Evolutionary conservation across 352 stramenopile genomes (phyloP), one percentile per base, ranked within the genome.

Genomic region (Globisporangium iwayamae): DNA sequence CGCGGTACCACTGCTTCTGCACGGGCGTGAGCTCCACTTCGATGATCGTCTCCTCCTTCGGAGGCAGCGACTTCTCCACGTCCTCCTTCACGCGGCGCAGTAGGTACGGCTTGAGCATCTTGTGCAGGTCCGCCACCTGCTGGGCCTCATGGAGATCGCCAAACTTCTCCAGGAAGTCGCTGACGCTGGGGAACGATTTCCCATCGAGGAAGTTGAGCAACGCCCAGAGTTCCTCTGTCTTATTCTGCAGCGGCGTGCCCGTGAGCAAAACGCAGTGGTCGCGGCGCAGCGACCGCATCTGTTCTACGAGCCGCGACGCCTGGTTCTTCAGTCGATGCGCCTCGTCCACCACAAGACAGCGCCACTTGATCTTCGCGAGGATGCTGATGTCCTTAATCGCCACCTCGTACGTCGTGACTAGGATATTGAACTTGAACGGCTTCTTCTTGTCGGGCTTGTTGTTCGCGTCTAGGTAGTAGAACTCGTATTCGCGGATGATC

Each of bases 221-320:
- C 3, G 97, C 93, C 97, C 97, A 99, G n/a, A 99, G 75, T 74
- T 99, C 98, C 67, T 98, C 86, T 4, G 98, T 99, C 71, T 99
- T 99, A 83, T 99, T 99, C 61, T 96, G 88, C 8, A 96, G 59
- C 41, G 89, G 89, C 43, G 89, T 96, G 8, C 89, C 89, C 4
- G 89, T 96, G 0, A 96, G 75, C 52, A 96, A 68, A 30, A 96
- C 84, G 45, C 87, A 94, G 59, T 95, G 87, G 41, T 93, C 85
- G 3, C 88, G 81, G 36, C 74, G 84, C 22, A 96, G 62, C 20
- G 80, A 91, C 3, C 85, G 85, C 62, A 97, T 81, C 60, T 97
- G 89, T 62, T 96, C 85, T 1, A 96, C 84, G 3, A 96, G 73
- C 0, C 87, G 84, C 11, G 86, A 96, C 4, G 80, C 79, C 69